These are phyloP conservation scores for Penicillium arizonense DNA, from an alignment of 495 filamentous ascomycete species.

Conservation along the genomic window DNA sequence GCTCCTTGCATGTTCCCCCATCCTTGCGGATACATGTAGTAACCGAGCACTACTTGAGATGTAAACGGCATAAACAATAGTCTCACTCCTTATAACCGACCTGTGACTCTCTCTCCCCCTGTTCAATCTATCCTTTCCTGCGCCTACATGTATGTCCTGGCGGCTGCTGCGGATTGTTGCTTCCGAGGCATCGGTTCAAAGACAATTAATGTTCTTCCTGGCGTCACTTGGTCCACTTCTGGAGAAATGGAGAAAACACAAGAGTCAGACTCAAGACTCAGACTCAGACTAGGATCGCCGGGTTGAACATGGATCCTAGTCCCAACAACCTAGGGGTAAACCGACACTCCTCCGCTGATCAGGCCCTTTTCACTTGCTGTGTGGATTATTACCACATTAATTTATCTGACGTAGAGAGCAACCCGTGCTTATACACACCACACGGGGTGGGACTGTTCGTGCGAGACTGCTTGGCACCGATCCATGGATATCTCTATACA, in stretches of 20 bases:
- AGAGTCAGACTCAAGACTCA: too few relatives aligned
- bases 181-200: neutral
- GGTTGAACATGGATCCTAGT: neutral
- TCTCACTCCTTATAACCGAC: too few relatives aligned
- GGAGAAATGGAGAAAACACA: neutral
- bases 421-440: neutral
- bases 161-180: neutral
- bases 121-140: too few relatives aligned
- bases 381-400: neutral
- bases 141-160: neutral
- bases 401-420: neutral
- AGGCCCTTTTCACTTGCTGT: neutral
- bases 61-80: neutral
- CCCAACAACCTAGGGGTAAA: neutral
- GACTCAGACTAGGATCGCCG: neutral
- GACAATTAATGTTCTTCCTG: conserved; percentile 5
- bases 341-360: neutral
- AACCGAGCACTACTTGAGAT: neutral
- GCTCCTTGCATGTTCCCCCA: conserved; percentile 25
- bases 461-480: neutral
- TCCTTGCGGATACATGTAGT: conserved; percentile 13
- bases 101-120: too few relatives aligned
- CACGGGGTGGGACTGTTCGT: neutral
- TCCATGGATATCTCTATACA: conserved; percentile 1
- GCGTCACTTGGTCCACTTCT: conserved; percentile 6